These are phyloP conservation scores for Penicillium subrubescens DNA, from an alignment of 495 filamentous ascomycete genomes.

Conservation along the genomic window DNA sequence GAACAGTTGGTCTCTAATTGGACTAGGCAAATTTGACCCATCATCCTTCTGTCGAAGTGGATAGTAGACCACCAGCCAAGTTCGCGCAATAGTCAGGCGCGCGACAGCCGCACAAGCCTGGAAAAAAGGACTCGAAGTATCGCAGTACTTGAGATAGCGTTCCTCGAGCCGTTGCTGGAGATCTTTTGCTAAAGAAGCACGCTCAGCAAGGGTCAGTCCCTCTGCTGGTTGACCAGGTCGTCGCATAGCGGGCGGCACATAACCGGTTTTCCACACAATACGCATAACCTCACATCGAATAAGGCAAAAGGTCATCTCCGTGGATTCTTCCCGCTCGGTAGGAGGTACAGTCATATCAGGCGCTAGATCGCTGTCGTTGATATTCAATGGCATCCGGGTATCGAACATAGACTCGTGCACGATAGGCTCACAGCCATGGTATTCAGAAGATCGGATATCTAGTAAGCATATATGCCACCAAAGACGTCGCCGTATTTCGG, in stretches of 20 bases:
- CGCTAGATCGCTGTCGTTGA: slow-evolving; percentile 72
- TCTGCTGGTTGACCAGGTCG: neutral
- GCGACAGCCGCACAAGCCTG: slow-evolving; percentile 73
- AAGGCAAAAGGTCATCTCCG: slow-evolving; percentile 79
- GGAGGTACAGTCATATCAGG: slow-evolving; percentile 61
- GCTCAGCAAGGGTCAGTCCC: slow-evolving; percentile 47
- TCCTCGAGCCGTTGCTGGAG: slow-evolving; percentile 59
- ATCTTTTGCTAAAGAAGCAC: slow-evolving; percentile 56
- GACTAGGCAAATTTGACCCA: slow-evolving; percentile 45
- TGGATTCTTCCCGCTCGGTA: slow-evolving; percentile 55
- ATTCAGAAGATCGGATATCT: slow-evolving; percentile 72
- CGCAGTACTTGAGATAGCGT: slow-evolving; percentile 53
- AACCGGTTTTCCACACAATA: slow-evolving; percentile 31
- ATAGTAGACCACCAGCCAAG: slow-evolving; percentile 66
- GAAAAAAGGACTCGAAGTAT: slow-evolving; percentile 61
- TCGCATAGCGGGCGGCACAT: slow-evolving; percentile 15
- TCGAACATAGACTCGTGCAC: slow-evolving; percentile 62
- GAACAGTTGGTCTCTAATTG: slow-evolving; percentile 73
- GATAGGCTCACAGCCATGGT: slow-evolving; percentile 68
- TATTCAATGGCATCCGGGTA: slow-evolving; percentile 65
- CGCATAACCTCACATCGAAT: slow-evolving; percentile 55
- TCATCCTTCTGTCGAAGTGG: slow-evolving; percentile 50
- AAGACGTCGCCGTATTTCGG: slow-evolving; percentile 67
- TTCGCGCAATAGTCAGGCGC: slow-evolving; percentile 66
- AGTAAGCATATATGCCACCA: slow-evolving; percentile 79